phyloP scores from a whole-genome alignment of 257 asterid genomes.

The Cordia subcordata region DNA sequence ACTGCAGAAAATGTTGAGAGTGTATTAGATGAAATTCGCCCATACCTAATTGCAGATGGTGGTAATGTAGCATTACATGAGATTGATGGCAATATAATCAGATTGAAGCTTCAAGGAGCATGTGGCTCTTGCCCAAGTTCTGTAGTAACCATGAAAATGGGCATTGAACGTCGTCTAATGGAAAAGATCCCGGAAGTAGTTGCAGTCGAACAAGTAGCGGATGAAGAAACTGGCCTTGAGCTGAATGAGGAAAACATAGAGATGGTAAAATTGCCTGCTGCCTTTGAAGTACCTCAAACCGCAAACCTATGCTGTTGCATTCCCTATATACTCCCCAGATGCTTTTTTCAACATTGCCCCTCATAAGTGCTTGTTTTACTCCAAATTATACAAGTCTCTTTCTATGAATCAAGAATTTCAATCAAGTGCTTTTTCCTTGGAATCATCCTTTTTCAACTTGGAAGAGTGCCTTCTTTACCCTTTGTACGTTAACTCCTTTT shows the following conservation, averaged over 20 bases:
- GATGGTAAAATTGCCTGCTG: constrained; percentile 44
- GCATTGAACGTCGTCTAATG: constrained; percentile 89
- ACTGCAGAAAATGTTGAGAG: constrained; percentile 87
- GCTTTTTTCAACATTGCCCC: no score
- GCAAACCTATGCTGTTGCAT: not conserved
- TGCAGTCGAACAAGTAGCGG: constrained; percentile 88
- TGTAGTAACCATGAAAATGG: constrained; percentile 81
- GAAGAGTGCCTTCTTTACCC: not conserved
- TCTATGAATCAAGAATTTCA: not conserved
- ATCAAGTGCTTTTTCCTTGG: no score
- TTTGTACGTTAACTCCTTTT: not conserved
- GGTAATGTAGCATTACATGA: constrained; percentile 94
- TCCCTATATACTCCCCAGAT: not conserved
- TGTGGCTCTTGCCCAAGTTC: constrained; percentile 99
- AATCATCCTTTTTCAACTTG: no score
- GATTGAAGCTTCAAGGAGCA: constrained; percentile 89
- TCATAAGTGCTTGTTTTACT: no score
- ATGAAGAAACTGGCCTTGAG: constrained; percentile 96
- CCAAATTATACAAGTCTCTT: not conserved
- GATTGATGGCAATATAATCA: constrained; percentile 89
- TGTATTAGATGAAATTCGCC: constrained; percentile 89
- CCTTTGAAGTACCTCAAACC: not conserved
- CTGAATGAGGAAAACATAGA: constrained; percentile 89
- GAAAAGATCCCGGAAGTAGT: constrained; percentile 92
- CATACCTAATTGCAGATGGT: constrained; percentile 93